Evolutionary conservation across 1,284 basidiomycete species (phyloP), one percentile per base, ranked within the genome.

Genomic region (Tilletia walkeri): DNA sequence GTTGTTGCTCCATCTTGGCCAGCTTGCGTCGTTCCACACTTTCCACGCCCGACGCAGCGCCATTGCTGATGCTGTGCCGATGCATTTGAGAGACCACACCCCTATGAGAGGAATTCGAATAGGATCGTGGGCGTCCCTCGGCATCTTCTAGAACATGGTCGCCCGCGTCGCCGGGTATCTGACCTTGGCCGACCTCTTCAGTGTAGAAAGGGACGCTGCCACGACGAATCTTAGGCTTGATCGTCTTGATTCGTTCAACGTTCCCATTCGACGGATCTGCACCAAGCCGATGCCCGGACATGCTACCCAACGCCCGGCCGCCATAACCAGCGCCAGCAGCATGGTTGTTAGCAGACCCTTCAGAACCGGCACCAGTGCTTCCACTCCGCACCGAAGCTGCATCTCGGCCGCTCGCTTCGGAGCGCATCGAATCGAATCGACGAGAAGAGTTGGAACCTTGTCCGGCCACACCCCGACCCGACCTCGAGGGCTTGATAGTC

Each of bases 121-220:
- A 38, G 36, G 59, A 63, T 10, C 59, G 30, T 20, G 36, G 30
- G 5, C 59, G 59, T 6, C 34, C 59, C 3, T 63, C 59, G 34
- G 36, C 30, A 5, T 63, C 59, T 39, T 63, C 59, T 7, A 53
- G 50, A 7, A 9, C 3, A 2, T 30, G 24, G 50, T 53, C 50
- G 34, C 48, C 69, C 18, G 75, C 66, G 24, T 80, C 79, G 45
- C 77, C 79, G 3, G 78, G 77, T 30, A 79, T 80, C 38, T 69
- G 71, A 4, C 79, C 78, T 30, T 76, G 78, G 4, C 78, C 78
- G 47, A 79, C 75, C 74, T 79, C 79, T 45, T 70, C 68, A 9
- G 78, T 76, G 54, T 72, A 80, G 34, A 78, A 76, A 18, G 79
- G 79, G 1, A 80, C 76, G 45, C 71, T 70, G 4, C 79, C 79